A percentile compares a stretch with the other conserved stretches of the same genome.
Conservation (phyloP, 352 stramenopile species). For the Globisporangium cylindrosporum region DNA sequence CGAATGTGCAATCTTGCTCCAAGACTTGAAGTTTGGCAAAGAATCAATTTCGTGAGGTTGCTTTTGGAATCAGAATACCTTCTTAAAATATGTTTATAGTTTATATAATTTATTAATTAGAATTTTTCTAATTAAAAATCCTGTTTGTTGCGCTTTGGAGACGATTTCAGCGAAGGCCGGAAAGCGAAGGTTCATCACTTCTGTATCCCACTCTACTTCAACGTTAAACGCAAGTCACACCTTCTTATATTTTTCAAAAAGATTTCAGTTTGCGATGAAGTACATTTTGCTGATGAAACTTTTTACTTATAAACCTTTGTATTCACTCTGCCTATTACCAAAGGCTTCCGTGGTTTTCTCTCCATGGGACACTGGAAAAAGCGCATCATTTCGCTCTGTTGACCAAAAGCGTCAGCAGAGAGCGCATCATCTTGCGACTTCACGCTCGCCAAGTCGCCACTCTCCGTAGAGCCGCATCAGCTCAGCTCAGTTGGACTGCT, state of each 20-base stretch:
- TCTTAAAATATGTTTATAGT: background rate
- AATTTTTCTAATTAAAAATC: background rate
- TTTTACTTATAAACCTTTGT: background rate
- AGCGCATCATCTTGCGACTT: background rate
- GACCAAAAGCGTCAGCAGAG: background rate
- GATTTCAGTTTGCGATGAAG: too few relatives aligned
- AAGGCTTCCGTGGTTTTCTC: background rate
- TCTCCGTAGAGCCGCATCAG: background rate
- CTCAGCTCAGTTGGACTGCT: background rate
- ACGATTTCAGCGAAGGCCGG: background rate
- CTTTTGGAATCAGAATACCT: background rate
- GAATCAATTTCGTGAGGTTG: background rate
- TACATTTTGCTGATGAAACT: too few relatives aligned
- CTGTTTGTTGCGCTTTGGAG: background rate
- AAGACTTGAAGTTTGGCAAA: background rate
- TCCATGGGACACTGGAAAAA: background rate
- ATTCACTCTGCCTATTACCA: background rate
- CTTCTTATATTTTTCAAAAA: too few relatives aligned
- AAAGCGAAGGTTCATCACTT: background rate
- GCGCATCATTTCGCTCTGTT: background rate
- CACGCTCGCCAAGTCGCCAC: background rate
- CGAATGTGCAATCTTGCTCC: background rate
- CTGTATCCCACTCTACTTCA: background rate
- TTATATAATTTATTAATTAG: background rate
- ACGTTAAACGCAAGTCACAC: background rate